Base-by-base conservation (phyloP, 2,329 filamentous ascomycete species). In the Penicillium corylophilum region DNA sequence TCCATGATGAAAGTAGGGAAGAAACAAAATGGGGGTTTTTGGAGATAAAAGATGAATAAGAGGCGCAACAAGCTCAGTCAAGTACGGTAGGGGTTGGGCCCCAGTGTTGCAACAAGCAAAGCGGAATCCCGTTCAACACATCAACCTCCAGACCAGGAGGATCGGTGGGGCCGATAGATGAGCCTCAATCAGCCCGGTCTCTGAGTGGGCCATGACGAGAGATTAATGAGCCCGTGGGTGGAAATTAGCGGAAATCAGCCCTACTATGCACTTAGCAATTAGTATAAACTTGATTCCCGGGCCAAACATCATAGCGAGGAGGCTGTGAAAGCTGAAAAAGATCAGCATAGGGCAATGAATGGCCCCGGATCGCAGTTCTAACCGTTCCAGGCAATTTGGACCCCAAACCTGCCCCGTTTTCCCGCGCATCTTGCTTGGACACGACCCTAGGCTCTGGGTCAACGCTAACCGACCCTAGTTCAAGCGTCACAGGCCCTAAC, bases 11-110 rank as follows among this genome's bases (percentile, higher is more conserved):
- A 41, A 35, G 18, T 5, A 15, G 20, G 24, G 33, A 45, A 23
- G 38, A 48, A 41, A 29, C 15, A 26, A 47, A 38, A 42, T 31
- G 43, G 33, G 43, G 38, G 23, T 44, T n/a, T 26, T 12, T 9
- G 24, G 44, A 42, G 48, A 51, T 56, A 51, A 51, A 54, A 36
- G 46, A 51, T 56, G 47, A 49, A 54, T 56, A 51, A 54, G 24
- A 9, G 13, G 26, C n/a, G 4, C 45, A 9, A 16, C 20, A 44
- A 44, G 48, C 44, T 55, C 36, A 29, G 38, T 48, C 29, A 24
- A 47, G 51, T 39, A 45, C 53, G 44, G 45, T 12, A 35, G 10
- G 15, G 18, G 12, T 28, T 28, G 51, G 54, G 50, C 9, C 44
- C 41, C 36, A 41, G 51, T 22, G 54, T 54, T 54, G 54, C 45